phyloP scores from a whole-genome alignment of 305 asterid species.

The Rubia balearica region DNA sequence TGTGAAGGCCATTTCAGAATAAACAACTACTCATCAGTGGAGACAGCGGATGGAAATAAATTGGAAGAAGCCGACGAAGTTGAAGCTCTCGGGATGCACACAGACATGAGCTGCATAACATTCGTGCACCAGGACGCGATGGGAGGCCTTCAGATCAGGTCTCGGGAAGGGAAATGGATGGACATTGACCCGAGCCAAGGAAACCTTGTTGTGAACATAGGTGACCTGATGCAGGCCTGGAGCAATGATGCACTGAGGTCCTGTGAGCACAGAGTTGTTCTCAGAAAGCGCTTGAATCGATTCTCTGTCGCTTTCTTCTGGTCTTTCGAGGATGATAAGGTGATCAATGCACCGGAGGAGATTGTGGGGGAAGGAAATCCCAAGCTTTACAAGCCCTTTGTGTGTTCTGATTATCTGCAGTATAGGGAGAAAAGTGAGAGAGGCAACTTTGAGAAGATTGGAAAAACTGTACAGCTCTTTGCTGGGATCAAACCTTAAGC shows the following conservation, averaged over 20 bases:
- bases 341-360: slow-evolving; percentile 47
- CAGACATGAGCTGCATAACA: slow-evolving; percentile 75
- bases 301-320: slow-evolving; percentile 64
- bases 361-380: slow-evolving; percentile 31
- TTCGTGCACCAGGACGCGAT: slow-evolving; percentile 55
- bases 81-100: slow-evolving; percentile 77
- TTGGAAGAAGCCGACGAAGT: slow-evolving; percentile 23
- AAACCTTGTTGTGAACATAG: slow-evolving; percentile 61
- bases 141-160: slow-evolving; percentile 69
- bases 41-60: slow-evolving; percentile 10
- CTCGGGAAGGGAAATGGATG: slow-evolving; percentile 59
- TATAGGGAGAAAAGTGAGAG: slow-evolving; percentile 49
- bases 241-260: slow-evolving; percentile 58
- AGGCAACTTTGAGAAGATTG: slow-evolving; percentile 69
- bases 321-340: slow-evolving; percentile 70
- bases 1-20: slow-evolving; percentile 69
- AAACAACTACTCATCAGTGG: slow-evolving; percentile 52
- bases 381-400: slow-evolving; percentile 45
- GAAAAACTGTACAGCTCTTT: slow-evolving; percentile 59
- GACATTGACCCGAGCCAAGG: slow-evolving; percentile 50
- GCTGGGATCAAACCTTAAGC: slow-evolving; percentile 29
- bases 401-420: slow-evolving; percentile 50
- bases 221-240: slow-evolving; percentile 79
- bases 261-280: slow-evolving; percentile 60
- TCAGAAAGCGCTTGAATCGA: slow-evolving; percentile 36